Base-by-base conservation (phyloP, 2,329 filamentous ascomycete genomes). In the Magnaporthales sp. region DNA sequence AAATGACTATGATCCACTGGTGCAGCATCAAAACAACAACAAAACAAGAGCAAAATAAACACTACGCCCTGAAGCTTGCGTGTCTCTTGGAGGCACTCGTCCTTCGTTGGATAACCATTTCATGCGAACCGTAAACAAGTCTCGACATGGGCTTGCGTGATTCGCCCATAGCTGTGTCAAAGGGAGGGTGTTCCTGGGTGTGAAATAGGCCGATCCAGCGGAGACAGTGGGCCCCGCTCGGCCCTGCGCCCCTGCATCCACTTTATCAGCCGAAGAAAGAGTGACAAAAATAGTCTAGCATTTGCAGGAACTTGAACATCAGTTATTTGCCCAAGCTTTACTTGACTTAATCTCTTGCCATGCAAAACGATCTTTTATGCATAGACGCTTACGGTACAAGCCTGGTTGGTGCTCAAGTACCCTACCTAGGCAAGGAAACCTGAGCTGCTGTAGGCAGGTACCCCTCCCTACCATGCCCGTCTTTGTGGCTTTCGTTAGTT, bases 51-150 rank as follows among this genome's bases (percentile, higher is more conserved):
- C 7, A 51, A 51, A 51, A 60, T 13, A 60, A 60, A 60, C 56
- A 60, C 56, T 27, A 27, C 27, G 15, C 15, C 56, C 26, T 60
- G 24, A 26, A 60, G 27, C 24, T 19, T 60, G 22, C 13, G 13
- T 26, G 56, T 27, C 56, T 60, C 27, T 60, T 15, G 4, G 56
- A 19, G 15, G 56, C 56, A 60, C 24, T 60, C 15, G 22, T 60
- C 15, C 54, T 58, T 26, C 5, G 54, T 27, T 58, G 54, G 24
- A 29, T 29, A 19, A 26, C 24, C 24, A 60, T 27, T 60, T 60
- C 56, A 60, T 60, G 56, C 56, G 56, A 60, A 27, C 56, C 56
- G 56, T 60, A 60, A 60, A 60, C 56, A 60, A 26, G 56, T 60
- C 22, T 60, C 56, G 56, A 19, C 56, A 29, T 27, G 13, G 56